phyloP scores from a whole-genome alignment of 371 early-diverging fungal genomes.

The Massospora cicadina region DNA sequence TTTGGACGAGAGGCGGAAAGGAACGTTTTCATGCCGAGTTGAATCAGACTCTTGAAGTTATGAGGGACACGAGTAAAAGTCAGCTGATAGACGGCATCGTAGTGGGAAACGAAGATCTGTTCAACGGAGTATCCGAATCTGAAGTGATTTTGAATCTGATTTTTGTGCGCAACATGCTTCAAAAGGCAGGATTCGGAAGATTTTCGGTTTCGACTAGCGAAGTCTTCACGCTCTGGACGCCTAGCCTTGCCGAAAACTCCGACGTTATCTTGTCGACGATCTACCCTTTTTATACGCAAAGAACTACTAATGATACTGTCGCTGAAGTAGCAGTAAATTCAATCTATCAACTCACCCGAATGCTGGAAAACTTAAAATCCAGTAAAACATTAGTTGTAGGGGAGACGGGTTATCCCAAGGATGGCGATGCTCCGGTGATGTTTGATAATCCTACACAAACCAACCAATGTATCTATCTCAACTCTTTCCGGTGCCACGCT shows the following conservation, averaged over 20 bases:
- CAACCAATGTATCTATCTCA: slow-evolving; percentile 7
- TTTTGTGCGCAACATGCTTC: not conserved
- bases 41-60: not conserved
- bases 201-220: not conserved
- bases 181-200: not conserved
- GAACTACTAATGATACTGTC: not conserved
- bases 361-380: not conserved
- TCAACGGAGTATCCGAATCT: not conserved
- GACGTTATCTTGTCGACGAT: not conserved
- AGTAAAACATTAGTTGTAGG: not conserved
- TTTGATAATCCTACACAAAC: not conserved
- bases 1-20: slow-evolving; percentile 5
- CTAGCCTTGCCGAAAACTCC: not conserved
- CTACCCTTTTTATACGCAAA: not conserved
- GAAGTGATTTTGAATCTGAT: not conserved
- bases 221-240: not conserved
- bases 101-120: slow-evolving; percentile 9
- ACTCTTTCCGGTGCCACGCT: not conserved
- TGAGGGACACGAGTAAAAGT: not conserved
- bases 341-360: not conserved
- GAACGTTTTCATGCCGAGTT: not conserved
- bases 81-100: not conserved
- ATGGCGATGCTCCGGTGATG: not conserved
- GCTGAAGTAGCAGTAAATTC: not conserved
- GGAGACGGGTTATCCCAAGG: slow-evolving; percentile 1